Evolutionary conservation across 2,329 filamentous ascomycete species (phyloP), one percentile per base, ranked within the genome.

Genomic region (Aspergillus vadensis): DNA sequence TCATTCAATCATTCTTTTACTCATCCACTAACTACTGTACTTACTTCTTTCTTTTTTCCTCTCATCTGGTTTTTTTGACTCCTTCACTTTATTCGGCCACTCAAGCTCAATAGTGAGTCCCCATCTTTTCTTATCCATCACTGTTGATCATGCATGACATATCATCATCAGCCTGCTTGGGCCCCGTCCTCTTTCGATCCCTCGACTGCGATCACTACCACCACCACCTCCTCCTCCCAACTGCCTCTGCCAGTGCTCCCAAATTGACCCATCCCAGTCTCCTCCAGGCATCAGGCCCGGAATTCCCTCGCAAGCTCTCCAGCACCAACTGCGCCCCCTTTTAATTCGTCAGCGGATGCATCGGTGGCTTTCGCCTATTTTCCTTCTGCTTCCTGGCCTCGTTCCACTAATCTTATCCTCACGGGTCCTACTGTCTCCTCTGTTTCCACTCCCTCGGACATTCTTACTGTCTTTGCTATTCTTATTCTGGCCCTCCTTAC

Each of bases 121-220:
- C 50, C 51, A 30, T 58, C 48, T 21, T 49, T 55, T 30, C 50
- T 55, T 53, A 58, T 59, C 63, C 55, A 62, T 60, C 30, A 55
- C 55, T 47, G 57, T 62, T 58, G 56, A 65, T 63, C 60, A 64
- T 65, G 65, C 65, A 66, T 65, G 65, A 67, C 64, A 67, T 67
- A 66, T 67, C 63, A 65, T 61, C 59, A 57, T 63, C 36, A 50
- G 50, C 50, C 49, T 52, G 49, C 49, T 38, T 52, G 25, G 49
- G 19, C 49, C 32, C 32, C 49, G 21, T 38, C 32, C 49, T 9
- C n/a, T 39, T 52, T 59, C 64, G 48, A 51, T 60, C 44, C 53
- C 60, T 47, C 56, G 38, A 41, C 55, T 23, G 44, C 60, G 55
- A 63, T 63, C 55, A 36, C 12, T 36, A 36, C 32, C 32, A 36